phyloP scores from a whole-genome alignment of 2,329 filamentous ascomycete species.

The Lojkania enalia region DNA sequence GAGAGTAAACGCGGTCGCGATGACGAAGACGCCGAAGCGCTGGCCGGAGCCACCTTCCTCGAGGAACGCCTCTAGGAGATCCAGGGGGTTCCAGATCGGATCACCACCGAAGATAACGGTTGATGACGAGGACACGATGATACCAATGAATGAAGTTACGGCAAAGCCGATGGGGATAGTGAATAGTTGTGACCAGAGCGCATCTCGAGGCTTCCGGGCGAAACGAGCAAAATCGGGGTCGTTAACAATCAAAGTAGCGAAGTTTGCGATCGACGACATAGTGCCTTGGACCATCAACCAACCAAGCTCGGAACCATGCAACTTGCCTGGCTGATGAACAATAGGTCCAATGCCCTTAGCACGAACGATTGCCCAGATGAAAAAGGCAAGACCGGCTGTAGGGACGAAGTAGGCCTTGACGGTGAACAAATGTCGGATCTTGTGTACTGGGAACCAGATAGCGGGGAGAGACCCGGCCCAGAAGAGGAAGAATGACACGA shows the following conservation, averaged over 20 bases:
- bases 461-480: constrained; percentile 80
- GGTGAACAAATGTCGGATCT: constrained; percentile 87
- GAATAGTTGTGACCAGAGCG: constrained; percentile 75
- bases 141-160: constrained; percentile 77
- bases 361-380: constrained; percentile 82
- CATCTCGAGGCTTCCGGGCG: constrained; percentile 72
- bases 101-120: constrained; percentile 48
- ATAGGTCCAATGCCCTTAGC: constrained; percentile 85
- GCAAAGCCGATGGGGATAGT: constrained; percentile 55
- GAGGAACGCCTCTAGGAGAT: constrained; percentile 48
- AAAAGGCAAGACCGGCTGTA: constrained; percentile 78
- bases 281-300: constrained; percentile 85
- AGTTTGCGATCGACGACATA: constrained; percentile 89
- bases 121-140: constrained; percentile 55
- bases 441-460: constrained; percentile 86
- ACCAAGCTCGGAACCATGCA: constrained; percentile 68
- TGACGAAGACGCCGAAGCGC: constrained; percentile 55
- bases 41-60: constrained; percentile 45
- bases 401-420: constrained; percentile 87
- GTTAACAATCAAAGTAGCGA: constrained; percentile 80
- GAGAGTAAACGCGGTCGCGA: constrained; percentile 61
- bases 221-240: constrained; percentile 87
- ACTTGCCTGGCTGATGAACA: constrained; percentile 66
- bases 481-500: constrained; percentile 83
- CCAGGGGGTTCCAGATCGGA: constrained; percentile 49